Percentiles rank a stretch among this genome's conserved stretches.
phyloP scores from a whole-genome alignment of 1,284 basidiomycete genomes.

The Ganoderma sinense region DNA sequence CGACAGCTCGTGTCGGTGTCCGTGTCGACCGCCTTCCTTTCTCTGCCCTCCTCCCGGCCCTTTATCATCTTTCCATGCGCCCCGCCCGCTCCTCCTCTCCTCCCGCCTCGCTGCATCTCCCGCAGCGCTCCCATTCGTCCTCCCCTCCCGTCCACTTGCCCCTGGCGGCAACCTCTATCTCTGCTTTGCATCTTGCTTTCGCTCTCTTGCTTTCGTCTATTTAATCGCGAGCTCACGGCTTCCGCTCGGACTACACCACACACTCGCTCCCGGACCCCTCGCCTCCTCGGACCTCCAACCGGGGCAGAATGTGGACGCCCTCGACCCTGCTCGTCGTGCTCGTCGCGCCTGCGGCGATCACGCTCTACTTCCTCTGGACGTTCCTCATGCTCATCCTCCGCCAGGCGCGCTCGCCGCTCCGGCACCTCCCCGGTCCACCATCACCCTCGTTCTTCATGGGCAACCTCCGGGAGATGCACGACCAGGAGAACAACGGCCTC shows the following conservation, averaged over 20 bases:
- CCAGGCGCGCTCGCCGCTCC: conserved; percentile 47
- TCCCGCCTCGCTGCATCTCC: conserved; percentile 17
- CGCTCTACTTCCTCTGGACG: conserved; percentile 40
- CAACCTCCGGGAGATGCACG: conserved; percentile 62
- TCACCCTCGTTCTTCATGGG: conserved; percentile 58
- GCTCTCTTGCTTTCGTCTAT: conserved; percentile 5
- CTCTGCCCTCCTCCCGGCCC: conserved; percentile 13
- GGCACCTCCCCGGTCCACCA: conserved; percentile 47
- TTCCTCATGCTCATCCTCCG: conserved; percentile 45
- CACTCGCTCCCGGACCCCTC: not conserved
- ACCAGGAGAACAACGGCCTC: conserved; percentile 64
- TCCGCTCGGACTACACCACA: not conserved
- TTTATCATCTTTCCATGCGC: conserved; percentile 29
- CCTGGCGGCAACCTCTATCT: conserved; percentile 11
- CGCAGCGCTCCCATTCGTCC: conserved; percentile 9
- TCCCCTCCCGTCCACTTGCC: conserved; percentile 8
- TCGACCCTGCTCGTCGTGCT: conserved; percentile 26
- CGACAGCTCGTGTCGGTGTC: conserved; percentile 17
- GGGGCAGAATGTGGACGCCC: not conserved
- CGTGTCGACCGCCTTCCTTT: conserved; percentile 18
- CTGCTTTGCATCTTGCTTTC: conserved; percentile 11
- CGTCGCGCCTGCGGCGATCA: conserved; percentile 15
- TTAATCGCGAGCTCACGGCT: not conserved
- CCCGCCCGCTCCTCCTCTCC: conserved; percentile 12
- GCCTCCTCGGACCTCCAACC: not conserved